phyloP scores from a whole-genome alignment of 148 eudicot species.

The Rhododendron griersonianum region DNA sequence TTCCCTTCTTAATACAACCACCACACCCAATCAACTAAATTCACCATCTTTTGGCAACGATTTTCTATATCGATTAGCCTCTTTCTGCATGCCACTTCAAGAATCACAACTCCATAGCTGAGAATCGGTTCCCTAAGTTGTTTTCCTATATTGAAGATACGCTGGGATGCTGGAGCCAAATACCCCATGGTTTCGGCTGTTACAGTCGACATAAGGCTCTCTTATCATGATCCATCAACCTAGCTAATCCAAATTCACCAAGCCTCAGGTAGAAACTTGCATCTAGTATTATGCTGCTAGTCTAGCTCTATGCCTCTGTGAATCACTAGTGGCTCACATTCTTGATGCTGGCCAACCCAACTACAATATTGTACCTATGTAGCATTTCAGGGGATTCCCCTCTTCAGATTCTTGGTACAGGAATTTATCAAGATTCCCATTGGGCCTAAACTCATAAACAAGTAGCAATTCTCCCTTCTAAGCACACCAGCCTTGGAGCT shows the following conservation, averaged over 20 bases:
- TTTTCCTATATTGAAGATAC: no score
- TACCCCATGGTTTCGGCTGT: no score
- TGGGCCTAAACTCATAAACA: conserved; percentile 28
- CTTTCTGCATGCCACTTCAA: no score
- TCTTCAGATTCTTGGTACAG: no score
- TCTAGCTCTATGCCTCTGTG: conserved; percentile 57
- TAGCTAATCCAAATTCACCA: conserved; percentile 82
- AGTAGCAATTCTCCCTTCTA: conserved; percentile 39
- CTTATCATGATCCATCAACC: conserved; percentile 34
- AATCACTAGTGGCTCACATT: conserved; percentile 75
- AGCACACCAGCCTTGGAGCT: conserved; percentile 48
- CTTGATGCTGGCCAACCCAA: conserved; percentile 79
- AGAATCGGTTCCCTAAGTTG: no score
- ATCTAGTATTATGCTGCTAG: conserved; percentile 73
- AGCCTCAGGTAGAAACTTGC: conserved; percentile 48
- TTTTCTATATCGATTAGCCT: no score
- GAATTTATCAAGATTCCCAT: conserved; percentile 61
- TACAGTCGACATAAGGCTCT: no score
- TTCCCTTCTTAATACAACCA: conserved; percentile 39
- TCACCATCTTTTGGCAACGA: conserved; percentile 14
- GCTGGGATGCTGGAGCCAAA: no score
- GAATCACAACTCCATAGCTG: no score
- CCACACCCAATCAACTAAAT: conserved; percentile 82
- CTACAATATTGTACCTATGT: conserved; percentile 51
- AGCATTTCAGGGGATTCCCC: no score